Conservation (phyloP, 495 filamentous ascomycete genomes). For the Neurospora sp. region DNA sequence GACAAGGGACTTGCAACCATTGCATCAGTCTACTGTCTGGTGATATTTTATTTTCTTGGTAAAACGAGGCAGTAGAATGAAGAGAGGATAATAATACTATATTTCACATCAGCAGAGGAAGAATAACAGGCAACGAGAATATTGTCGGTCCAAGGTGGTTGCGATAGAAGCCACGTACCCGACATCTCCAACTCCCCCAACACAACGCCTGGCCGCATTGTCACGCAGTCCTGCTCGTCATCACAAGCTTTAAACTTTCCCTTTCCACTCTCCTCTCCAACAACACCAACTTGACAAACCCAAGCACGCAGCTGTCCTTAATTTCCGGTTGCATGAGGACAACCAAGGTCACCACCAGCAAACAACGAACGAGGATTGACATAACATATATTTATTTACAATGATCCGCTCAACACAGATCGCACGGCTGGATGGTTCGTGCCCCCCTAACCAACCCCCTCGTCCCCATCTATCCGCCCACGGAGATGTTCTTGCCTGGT, state of each 20-base stretch:
- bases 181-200: background rate
- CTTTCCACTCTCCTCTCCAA: background rate
- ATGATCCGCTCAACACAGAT: constrained; percentile 98
- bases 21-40: background rate
- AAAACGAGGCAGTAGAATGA: background rate
- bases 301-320: background rate
- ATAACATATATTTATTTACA: constrained; percentile 14
- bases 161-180: background rate
- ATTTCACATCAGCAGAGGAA: background rate
- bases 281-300: background rate
- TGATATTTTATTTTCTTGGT: background rate
- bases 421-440: constrained; percentile 78
- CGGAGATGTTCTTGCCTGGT: background rate
- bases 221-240: background rate
- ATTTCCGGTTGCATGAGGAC: background rate
- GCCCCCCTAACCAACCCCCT: background rate
- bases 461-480: background rate
- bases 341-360: background rate
- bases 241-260: background rate
- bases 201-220: background rate
- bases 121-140: background rate
- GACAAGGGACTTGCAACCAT: background rate
- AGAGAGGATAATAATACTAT: background rate
- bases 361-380: background rate
- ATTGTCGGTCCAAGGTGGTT: background rate